These are phyloP conservation scores for Piedraia hortae DNA, from an alignment of 2,329 filamentous ascomycete genomes.

Conservation along the genomic window DNA sequence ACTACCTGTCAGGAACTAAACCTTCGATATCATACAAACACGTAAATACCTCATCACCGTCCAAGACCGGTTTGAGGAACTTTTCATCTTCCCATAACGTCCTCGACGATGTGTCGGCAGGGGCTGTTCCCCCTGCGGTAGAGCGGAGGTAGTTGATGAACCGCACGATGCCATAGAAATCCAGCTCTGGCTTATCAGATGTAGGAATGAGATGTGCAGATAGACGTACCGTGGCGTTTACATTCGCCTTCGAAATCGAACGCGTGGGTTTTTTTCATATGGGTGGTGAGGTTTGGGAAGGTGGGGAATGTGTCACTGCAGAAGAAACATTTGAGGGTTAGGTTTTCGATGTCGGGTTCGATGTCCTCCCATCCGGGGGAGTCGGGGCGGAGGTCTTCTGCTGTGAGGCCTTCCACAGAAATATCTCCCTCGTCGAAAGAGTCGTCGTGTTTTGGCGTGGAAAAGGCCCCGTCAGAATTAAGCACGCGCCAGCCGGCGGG, in stretches of 20 bases:
- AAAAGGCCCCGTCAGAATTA: slow-evolving; percentile 3
- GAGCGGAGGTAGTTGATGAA: slow-evolving; percentile 23
- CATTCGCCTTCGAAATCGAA: slow-evolving; percentile 16
- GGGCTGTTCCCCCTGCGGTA: slow-evolving; percentile 12
- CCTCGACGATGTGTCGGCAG: slow-evolving; percentile 23
- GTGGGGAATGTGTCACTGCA: slow-evolving; percentile 12
- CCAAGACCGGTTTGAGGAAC: slow-evolving; percentile 58
- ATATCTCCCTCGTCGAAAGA: slow-evolving; percentile 5
- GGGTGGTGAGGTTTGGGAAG: slow-evolving; percentile 13
- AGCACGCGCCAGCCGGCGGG: slow-evolving; percentile 4
- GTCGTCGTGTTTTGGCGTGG: slow-evolving; percentile 4
- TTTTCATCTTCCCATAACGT: slow-evolving; percentile 46
- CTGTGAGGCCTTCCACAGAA: slow-evolving; percentile 4
- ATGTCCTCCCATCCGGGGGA: slow-evolving; percentile 20
- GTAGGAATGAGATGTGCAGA: background rate
- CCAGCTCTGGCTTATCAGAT: slow-evolving; percentile 10
- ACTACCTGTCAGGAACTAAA: no score
- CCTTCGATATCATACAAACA: slow-evolving; percentile 61
- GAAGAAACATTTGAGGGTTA: slow-evolving; percentile 16
- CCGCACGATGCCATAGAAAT: slow-evolving; percentile 19
- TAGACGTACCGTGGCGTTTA: slow-evolving; percentile 13
- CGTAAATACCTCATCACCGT: slow-evolving; percentile 47
- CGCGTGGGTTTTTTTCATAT: slow-evolving; percentile 6
- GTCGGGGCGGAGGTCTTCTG: slow-evolving; percentile 9
- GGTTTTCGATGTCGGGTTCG: slow-evolving; percentile 15